Base-by-base conservation (phyloP, 345 rosid genomes). In the Isatis tinctoria region DNA sequence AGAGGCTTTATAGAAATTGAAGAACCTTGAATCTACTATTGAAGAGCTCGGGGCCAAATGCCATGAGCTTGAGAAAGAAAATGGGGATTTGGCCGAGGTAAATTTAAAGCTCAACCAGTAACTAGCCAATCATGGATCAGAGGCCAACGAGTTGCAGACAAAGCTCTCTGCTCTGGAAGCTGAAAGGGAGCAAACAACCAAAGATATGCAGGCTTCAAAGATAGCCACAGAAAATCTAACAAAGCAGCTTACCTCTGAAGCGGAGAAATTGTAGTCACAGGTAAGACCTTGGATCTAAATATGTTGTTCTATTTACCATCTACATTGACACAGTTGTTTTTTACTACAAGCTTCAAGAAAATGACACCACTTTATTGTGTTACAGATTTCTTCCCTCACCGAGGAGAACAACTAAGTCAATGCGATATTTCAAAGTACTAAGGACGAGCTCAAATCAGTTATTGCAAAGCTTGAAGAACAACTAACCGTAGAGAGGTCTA, bases 81-180 rank as follows among this genome's bases (percentile, higher is more conserved):
- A 83, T 37, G 90, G 81, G 61, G 96, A 79, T 28, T 77, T 96
- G 67, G 95, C 97, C 1, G 92, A 82, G 82, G 84, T 86, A 65
- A 96, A 96, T 82, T 69, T 92, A 80, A 88, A 81, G 80, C 85
- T 92, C 64, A 82, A 86, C 57, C 81, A 87, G 80, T 91, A 92
- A 74, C 77, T 92, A 57, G 93, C 97, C 17, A 74, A 51, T 17
- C 74, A 86, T 59, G 92, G 88, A 76, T 78, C 89, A 44, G 84
- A 88, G 82, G 78, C 83, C 74, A 74, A 70, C 69, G 93, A 86
- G 65, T 62, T 89, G 63, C 84, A 87, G 57, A 72, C 81, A 47
- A 86, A 86, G 65, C 74, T 89, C 17, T 85, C 90, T 14, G 73
- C 83, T 56, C 45, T 77, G 32, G 70, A 77, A 36, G 74, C 78